Conservation (phyloP, 108 stramenopile genomes). For the Fistulifera pelliculosa region DNA sequence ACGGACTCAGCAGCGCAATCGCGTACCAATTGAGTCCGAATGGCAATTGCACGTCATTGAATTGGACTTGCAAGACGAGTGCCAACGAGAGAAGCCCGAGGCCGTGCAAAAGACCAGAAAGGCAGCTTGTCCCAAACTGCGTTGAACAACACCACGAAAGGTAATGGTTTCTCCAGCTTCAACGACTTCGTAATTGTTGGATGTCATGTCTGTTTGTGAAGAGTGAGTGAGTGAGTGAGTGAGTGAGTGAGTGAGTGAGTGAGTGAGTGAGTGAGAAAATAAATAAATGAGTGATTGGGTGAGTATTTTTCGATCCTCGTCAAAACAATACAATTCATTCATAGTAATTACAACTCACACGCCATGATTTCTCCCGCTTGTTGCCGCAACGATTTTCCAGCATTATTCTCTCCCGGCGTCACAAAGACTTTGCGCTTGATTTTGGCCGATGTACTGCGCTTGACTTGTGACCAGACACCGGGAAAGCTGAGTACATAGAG, state of each 20-base stretch:
- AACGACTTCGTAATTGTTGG: slow-evolving; percentile 91
- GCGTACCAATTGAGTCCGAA: slow-evolving; percentile 81
- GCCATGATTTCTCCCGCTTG: slow-evolving; percentile 93
- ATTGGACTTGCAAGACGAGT: slow-evolving; percentile 84
- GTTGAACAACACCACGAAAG: slow-evolving; percentile 81
- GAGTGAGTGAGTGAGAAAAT: too few species aligned
- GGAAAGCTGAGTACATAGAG: slow-evolving; percentile 84
- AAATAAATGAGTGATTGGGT: too few species aligned
- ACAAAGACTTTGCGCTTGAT: slow-evolving; percentile 83
- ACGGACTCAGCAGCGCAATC: slow-evolving; percentile 68
- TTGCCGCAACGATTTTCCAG: slow-evolving; percentile 55
- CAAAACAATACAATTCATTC: too few species aligned
- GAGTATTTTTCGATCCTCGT: too few species aligned
- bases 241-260: too few species aligned
- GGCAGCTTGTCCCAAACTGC: slow-evolving; percentile 77
- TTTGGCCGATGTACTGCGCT: slow-evolving; percentile 83
- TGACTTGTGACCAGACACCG: slow-evolving; percentile 85
- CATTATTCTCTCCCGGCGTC: slow-evolving; percentile 40
- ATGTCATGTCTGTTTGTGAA: slow-evolving; percentile 72
- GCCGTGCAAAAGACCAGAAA: slow-evolving; percentile 90
- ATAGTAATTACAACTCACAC: slow-evolving; percentile 36
- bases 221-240: neutral
- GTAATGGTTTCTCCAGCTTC: slow-evolving; percentile 88
- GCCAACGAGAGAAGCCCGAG: slow-evolving; percentile 81
- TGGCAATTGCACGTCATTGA: slow-evolving; percentile 67